These are phyloP conservation scores for Tilletia setariae DNA, from an alignment of 1,284 basidiomycete species.

Conservation along the genomic window DNA sequence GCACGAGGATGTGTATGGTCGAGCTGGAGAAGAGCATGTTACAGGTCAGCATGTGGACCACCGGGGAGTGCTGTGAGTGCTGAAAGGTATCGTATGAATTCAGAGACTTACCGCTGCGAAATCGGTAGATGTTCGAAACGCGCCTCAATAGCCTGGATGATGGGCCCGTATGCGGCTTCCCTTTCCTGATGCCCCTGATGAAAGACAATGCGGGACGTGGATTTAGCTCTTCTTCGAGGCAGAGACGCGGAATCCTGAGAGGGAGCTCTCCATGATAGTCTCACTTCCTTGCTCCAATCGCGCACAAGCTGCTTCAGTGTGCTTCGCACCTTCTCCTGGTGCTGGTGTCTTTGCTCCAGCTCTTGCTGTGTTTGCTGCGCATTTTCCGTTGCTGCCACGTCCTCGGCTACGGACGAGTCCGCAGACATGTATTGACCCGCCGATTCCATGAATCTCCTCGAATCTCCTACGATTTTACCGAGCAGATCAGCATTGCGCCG, in stretches of 20 bases:
- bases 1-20: constrained; percentile 39
- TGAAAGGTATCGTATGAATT: neutral
- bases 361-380: constrained; percentile 14
- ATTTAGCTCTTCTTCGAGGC: neutral
- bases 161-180: constrained; percentile 37
- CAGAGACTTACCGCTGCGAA: constrained; percentile 15
- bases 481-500: constrained; percentile 49
- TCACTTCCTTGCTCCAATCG: constrained; percentile 43
- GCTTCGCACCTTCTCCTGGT: constrained; percentile 50
- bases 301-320: constrained; percentile 52
- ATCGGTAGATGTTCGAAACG: constrained; percentile 27
- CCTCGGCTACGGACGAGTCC: neutral
- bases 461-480: constrained; percentile 39
- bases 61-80: too few relatives aligned
- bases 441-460: constrained; percentile 40
- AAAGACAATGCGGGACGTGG: neutral
- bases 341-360: constrained; percentile 25
- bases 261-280: neutral
- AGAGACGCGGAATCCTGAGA: neutral
- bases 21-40: neutral
- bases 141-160: constrained; percentile 35
- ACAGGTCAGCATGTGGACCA: neutral
- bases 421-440: constrained; percentile 14
- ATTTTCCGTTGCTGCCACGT: neutral
- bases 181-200: constrained; percentile 33